A percentile compares a stretch with the other conserved stretches of the same genome.
Evolutionary conservation across 768 basidiomycete species (phyloP).

Genomic region (Gautieria morchelliformis): DNA sequence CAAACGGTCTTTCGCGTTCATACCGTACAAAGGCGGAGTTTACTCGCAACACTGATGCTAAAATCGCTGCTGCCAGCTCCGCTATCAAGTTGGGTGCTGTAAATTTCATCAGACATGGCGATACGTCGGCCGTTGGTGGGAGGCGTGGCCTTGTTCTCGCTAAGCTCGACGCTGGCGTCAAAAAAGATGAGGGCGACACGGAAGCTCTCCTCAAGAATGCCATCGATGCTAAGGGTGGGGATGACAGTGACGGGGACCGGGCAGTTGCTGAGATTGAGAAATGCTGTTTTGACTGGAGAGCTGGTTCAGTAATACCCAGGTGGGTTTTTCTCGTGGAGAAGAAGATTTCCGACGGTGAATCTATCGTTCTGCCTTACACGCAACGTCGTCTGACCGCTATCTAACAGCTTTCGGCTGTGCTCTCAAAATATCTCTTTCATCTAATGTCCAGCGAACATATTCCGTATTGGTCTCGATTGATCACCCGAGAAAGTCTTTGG

Average conservation of each 20-base stretch:
- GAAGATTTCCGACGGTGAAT: slow-evolving; percentile 36
- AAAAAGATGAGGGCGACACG: slow-evolving; percentile 11
- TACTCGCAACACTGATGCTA: slow-evolving; percentile 42
- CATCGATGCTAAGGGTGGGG: neutral
- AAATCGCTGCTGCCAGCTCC: slow-evolving; percentile 37
- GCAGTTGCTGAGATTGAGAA: slow-evolving; percentile 37
- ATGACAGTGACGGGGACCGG: neutral
- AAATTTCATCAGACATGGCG: slow-evolving; percentile 43
- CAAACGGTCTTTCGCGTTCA: slow-evolving; percentile 38
- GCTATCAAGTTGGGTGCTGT: slow-evolving; percentile 54
- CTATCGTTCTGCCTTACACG: neutral
- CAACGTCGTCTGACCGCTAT: neutral
- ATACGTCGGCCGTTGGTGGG: slow-evolving; percentile 27
- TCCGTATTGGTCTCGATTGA: slow-evolving; percentile 38
- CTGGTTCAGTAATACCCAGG: slow-evolving; percentile 37
- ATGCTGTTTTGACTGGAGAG: slow-evolving; percentile 47
- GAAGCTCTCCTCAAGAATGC: neutral
- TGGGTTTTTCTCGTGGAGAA: slow-evolving; percentile 44
- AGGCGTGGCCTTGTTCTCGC: slow-evolving; percentile 26
- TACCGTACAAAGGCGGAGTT: slow-evolving; percentile 43
- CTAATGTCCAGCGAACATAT: slow-evolving; percentile 40
- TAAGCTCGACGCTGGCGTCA: slow-evolving; percentile 19
- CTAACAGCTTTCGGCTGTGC: slow-evolving; percentile 36
- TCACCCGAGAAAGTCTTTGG: slow-evolving; percentile 25
- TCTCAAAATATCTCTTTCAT: slow-evolving; percentile 43